phyloP scores from a whole-genome alignment of 129 eudicot genomes.

The Centaurea solstitialis region DNA sequence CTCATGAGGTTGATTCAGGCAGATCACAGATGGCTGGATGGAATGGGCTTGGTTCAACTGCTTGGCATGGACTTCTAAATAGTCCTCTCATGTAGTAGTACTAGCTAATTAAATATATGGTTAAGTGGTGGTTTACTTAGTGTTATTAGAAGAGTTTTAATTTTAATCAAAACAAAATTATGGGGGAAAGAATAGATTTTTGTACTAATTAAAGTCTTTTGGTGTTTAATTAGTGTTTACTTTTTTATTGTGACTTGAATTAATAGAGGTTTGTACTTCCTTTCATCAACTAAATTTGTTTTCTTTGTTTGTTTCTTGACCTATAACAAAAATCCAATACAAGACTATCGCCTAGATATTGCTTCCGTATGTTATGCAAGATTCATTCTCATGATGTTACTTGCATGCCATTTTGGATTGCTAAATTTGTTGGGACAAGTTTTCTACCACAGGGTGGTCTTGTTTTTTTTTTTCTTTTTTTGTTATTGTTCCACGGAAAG shows the following conservation, averaged over 20 bases:
- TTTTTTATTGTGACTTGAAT: not conserved
- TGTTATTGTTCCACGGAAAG: not conserved
- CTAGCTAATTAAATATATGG: not conserved
- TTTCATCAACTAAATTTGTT: slow-evolving; percentile 11
- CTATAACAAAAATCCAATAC: not conserved
- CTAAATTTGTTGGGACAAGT: not conserved
- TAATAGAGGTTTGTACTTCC: slow-evolving; percentile 5
- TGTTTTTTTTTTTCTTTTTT: not conserved
- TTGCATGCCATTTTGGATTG: not conserved
- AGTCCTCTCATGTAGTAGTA: slow-evolving; percentile 53
- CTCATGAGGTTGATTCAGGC: slow-evolving; percentile 36
- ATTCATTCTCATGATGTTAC: not conserved
- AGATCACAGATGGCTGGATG: slow-evolving; percentile 37
- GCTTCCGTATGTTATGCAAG: not conserved
- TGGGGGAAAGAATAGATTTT: slow-evolving; percentile 19
- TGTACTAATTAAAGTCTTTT: slow-evolving; percentile 7
- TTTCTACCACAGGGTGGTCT: not conserved
- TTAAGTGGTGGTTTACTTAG: slow-evolving; percentile 9
- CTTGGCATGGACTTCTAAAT: slow-evolving; percentile 55
- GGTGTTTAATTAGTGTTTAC: not conserved
- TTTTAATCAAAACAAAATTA: slow-evolving; percentile 10
- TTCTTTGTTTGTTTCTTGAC: not conserved
- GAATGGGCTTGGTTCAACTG: slow-evolving; percentile 39
- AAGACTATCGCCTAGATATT: not conserved
- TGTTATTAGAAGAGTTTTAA: slow-evolving; percentile 14